Conservation (phyloP, 164 flowering plant genomes). For the Vitis cinerea region DNA sequence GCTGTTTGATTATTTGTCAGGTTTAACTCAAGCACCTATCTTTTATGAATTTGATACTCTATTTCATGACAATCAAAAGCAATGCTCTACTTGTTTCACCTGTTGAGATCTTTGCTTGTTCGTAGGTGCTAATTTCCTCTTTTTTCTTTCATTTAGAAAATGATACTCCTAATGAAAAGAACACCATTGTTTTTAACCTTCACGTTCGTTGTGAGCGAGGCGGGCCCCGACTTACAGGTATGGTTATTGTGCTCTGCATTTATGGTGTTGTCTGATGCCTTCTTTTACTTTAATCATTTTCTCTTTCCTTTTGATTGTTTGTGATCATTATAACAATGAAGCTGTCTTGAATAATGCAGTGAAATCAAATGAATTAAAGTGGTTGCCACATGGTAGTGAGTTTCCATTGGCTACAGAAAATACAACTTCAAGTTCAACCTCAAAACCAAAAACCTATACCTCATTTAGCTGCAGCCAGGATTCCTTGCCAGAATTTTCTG, state of each 20-base stretch:
- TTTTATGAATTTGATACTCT: conserved; percentile 1
- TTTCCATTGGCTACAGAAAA: conserved; percentile 36
- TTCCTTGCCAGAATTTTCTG: conserved; percentile 59
- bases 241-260: conserved; percentile 7
- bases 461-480: conserved; percentile 72
- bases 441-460: conserved; percentile 70
- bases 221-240: conserved; percentile 61
- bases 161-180: conserved; percentile 78
- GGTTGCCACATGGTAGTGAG: conserved; percentile 90
- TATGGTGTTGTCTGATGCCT: not conserved
- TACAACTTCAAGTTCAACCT: conserved; percentile 23
- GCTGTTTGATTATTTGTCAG: conserved; percentile 77
- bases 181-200: conserved; percentile 88
- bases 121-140: not conserved
- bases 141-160: conserved; percentile 43
- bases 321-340: conserved; percentile 3
- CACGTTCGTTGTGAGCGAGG: conserved; percentile 58
- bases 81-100: not conserved
- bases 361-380: conserved; percentile 61
- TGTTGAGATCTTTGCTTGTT: not conserved
- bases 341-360: conserved; percentile 46
- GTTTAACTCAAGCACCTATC: conserved; percentile 30
- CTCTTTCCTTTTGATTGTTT: not conserved
- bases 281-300: not conserved
- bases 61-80: no score